Base-by-base conservation (phyloP, 208 protist species). In the Lotmaria passim region DNA sequence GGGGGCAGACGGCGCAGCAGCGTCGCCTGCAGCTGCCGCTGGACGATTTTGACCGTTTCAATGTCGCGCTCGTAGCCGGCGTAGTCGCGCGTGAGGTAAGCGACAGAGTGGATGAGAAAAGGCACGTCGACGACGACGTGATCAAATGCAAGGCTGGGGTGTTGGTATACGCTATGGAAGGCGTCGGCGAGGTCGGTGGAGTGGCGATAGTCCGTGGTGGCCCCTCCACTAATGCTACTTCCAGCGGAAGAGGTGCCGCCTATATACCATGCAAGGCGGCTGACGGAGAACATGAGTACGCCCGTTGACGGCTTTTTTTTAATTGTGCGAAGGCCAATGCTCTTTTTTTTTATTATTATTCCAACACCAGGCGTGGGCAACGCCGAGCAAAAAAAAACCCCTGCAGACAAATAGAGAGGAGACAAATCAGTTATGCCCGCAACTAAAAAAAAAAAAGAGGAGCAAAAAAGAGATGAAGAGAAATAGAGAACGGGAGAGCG, bases 121-220 rank as follows among this genome's bases (percentile, higher is more conserved):
- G 79, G 76, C 24, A 91, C 65, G 57, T 93, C 85, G n/a, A 93
- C 66, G 26, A 85, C 73, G 0, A 93, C 75, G 67, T 93, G 88
- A 56, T 93, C 88, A 66, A 86, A 88, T 14, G 57, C 50, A 62
- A 59, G 73, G 0, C 51, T 36, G 34, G 61, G 72, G 55, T 85
- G 87, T 17, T 81, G 74, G 26, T 79, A 69, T 48, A 86, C 69
- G 21, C 76, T 47, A 39, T 81, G 76, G 60, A 93, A 90, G 48
- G 60, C 75, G n/a, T 92, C 83, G n/a, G 71, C 33, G 30, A 92
- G 53, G 36, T 85, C 79, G 30, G 67, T 7, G 8, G 77, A 67
- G 38, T 63, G 81, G 30, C 65, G 77, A 62, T 81, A 93, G 65
- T 83, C 81, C 3, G 4, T 26, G 21, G 1, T 19, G 33, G 8